Base-by-base conservation (phyloP, 2,329 filamentous ascomycete species). In the Gliomastix tumulicola region DNA sequence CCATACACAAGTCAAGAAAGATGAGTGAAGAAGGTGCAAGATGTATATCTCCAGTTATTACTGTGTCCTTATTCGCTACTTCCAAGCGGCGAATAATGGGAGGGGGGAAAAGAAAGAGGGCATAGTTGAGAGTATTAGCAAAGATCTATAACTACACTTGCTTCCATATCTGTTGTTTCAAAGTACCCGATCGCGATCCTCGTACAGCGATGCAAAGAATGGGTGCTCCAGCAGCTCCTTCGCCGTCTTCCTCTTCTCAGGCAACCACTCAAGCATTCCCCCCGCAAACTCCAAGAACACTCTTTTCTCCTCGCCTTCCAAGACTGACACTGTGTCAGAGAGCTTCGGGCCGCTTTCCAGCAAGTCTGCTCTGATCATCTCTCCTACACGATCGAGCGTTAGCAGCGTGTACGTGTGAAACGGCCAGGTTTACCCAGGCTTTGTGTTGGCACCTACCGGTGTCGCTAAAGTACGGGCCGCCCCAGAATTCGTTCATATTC, bases 201-300 rank as follows among this genome's bases (percentile, higher is more conserved):
- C 33, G 23, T 33, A 20, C 8, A 43, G 23, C 13, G 38, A 38
- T 34, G 48, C 35, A 23, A 53, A 46, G 23, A 49, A 44, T 3
- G 38, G 39, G 41, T 50, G 48, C 22, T 46, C 21, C 27, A 50
- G 15, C 1, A 50, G 41, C 38, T 53, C 46, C 21, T 37, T 42
- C 7, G 50, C 44, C 3, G 44, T 49, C 39, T 44, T 49, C 34
- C 41, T 48, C 36, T 48, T 45, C 18, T 50, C 50, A 4, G 44
- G 45, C 32, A 50, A 31, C 51, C 49, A 51, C 21, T 48, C 43
- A 12, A 52, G 44, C 48, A 54, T 50, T 13, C 34, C 23, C 6
- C 25, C 30, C 37, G 47, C 44, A 41, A 50, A 39, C 25, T 50
- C 45, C 5, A 49, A 34, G 40, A 49, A 51, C 16, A 17, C 6